Conservation (phyloP, 345 rosid genomes). For the Psidium guajava region DNA sequence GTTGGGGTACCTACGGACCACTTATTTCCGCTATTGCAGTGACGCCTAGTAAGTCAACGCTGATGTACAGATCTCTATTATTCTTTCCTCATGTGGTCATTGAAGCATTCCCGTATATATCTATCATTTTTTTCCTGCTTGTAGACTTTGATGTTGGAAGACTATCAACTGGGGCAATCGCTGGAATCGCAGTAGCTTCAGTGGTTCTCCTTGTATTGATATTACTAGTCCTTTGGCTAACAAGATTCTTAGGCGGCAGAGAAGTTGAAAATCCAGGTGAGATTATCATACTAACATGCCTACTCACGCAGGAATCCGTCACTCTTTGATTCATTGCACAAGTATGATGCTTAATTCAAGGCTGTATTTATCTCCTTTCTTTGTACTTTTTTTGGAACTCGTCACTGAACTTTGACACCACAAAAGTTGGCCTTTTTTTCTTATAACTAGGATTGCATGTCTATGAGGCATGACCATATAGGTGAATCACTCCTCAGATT, state of each 20-base stretch:
- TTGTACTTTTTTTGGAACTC: not conserved
- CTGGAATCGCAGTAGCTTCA: slow-evolving; percentile 49
- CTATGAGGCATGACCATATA: too few relatives aligned
- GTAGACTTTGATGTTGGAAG: slow-evolving; percentile 64
- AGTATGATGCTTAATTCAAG: not conserved
- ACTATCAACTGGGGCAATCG: slow-evolving; percentile 51
- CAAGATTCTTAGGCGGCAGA: slow-evolving; percentile 45
- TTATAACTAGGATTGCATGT: too few relatives aligned
- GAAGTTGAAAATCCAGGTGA: slow-evolving; percentile 51
- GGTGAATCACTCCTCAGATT: too few relatives aligned
- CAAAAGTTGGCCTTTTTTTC: too few relatives aligned
- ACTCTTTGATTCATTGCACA: not conserved
- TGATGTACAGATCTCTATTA: not conserved
- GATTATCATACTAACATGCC: not conserved
- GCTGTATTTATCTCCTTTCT: not conserved
- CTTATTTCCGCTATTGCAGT: slow-evolving; percentile 72
- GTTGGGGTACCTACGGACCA: slow-evolving; percentile 63
- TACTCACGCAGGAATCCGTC: not conserved
- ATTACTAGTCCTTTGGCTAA: slow-evolving; percentile 25
- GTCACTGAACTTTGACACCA: too few relatives aligned
- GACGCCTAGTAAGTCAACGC: slow-evolving; percentile 53
- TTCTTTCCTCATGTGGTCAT: not conserved
- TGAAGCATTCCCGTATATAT: not conserved
- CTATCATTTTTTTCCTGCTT: not conserved
- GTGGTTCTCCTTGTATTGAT: slow-evolving; percentile 27